phyloP scores from a whole-genome alignment of 2,329 filamentous ascomycete species.

The Monilinia vaccinii-corymbosi region DNA sequence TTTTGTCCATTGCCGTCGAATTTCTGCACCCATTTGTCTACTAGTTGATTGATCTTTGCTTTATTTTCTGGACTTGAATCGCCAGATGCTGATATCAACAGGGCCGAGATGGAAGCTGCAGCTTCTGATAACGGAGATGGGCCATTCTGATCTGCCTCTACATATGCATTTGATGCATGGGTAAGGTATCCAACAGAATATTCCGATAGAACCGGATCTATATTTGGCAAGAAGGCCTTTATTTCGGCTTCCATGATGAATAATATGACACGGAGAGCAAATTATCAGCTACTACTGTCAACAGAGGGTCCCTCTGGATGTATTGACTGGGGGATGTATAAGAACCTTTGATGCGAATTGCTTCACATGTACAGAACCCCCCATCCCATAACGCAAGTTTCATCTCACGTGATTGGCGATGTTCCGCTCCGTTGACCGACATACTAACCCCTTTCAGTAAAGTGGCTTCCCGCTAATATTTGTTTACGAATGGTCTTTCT shows the following conservation, averaged over 20 bases:
- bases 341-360: neutral
- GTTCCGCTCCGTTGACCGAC: neutral
- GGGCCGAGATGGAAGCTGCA: slow-evolving; percentile 71
- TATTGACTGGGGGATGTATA: neutral
- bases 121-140: slow-evolving; percentile 76
- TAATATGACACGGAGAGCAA: neutral
- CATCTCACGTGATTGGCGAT: neutral
- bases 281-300: neutral
- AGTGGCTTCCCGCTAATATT: slow-evolving; percentile 4
- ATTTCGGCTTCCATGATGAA: slow-evolving; percentile 75
- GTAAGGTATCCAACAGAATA: slow-evolving; percentile 91
- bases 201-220: slow-evolving; percentile 82
- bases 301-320: neutral
- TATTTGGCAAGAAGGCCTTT: slow-evolving; percentile 70
- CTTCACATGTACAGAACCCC: neutral
- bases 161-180: slow-evolving; percentile 81
- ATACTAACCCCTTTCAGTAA: neutral
- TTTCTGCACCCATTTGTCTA: slow-evolving; percentile 80
- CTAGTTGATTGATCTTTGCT: slow-evolving; percentile 69
- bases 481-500: slow-evolving; percentile 8
- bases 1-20: slow-evolving; percentile 64
- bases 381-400: neutral
- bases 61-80: slow-evolving; percentile 64
- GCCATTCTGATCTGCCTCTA: slow-evolving; percentile 61
- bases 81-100: slow-evolving; percentile 89